These are phyloP conservation scores for Uronychia binucleata DNA, from an alignment of 73 alveolate genomes.

Conservation along the genomic window DNA sequence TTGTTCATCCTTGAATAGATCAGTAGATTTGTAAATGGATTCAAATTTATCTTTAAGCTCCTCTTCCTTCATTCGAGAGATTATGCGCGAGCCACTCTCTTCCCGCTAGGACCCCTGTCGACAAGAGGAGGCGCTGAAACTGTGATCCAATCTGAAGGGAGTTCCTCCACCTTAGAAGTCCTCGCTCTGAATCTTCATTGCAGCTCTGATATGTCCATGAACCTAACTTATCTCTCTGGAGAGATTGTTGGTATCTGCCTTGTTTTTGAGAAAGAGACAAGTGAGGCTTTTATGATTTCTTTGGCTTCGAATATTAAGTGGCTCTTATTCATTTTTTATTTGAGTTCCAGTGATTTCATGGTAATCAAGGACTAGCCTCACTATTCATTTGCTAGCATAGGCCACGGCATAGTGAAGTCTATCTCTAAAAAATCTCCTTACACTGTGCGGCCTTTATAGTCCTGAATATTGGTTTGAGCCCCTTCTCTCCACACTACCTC, in stretches of 20 bases:
- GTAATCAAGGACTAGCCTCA: not conserved
- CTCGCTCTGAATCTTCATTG: not conserved
- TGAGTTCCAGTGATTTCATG: not conserved
- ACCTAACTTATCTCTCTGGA: too few species aligned
- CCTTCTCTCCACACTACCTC: not conserved
- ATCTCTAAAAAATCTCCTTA: not conserved
- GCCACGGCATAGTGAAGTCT: not conserved
- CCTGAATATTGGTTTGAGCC: not conserved
- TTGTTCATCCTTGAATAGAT: not conserved
- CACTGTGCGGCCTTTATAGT: not conserved
- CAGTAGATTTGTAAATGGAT: not conserved
- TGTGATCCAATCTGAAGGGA: not conserved
- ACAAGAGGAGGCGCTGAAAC: not conserved
- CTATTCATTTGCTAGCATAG: not conserved
- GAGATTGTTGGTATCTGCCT: too few species aligned
- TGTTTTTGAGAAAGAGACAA: too few species aligned
- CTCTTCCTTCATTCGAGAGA: not conserved
- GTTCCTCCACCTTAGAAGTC: not conserved
- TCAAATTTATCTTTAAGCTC: not conserved
- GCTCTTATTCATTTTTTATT: too few species aligned
- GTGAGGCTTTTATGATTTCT: too few species aligned
- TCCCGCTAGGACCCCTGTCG: not conserved
- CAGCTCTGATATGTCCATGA: not conserved
- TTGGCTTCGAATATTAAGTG: too few species aligned
- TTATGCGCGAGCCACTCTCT: not conserved